Evolutionary conservation across 2,329 filamentous ascomycete genomes (phyloP), one percentile per base, ranked within the genome.

Genomic region (Plectosphaerella plurivora): DNA sequence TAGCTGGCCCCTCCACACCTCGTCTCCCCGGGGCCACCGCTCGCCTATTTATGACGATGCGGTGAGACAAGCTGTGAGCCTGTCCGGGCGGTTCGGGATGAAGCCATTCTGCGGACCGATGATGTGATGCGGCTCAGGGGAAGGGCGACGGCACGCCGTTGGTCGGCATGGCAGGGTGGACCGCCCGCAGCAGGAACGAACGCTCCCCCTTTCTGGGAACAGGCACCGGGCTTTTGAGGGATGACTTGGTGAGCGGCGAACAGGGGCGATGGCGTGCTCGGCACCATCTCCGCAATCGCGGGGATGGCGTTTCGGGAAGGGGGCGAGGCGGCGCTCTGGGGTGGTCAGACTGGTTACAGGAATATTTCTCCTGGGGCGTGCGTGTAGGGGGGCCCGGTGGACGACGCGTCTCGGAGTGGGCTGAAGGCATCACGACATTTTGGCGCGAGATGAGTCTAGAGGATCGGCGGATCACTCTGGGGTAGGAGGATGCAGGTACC

Each of bases 371-470:
- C 41, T 9, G n/a, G n/a, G 41, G 41, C 10, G 41, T 44, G 41
- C 15, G 41, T 20, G n/a, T 44, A 44, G 41, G 41, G 41, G 41
- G 15, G 37, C 37, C 15, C 37, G 14, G 14, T 39, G 37, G 37
- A 39, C 15, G 37, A 18, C 16, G 14, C 37, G 15, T 16, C 41
- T 18, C 47, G 35, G 47, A 28, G 15, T 16, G 45, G 15, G 16
- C 45, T 41, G 47, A 39, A 33, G 47, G 35, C 35, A 49, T 49
- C 47, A 49, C 47, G 47, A 49, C 47, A 49, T 49, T n/a, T 41
- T 49, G 47, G 47, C 35, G 37, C 36, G 47, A 22, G 47, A 49
- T 49, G 47, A 49, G 47, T 49, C 37, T 44, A 44, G n/a, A 16
- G 16, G 41, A 44, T 44, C 41, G 41, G 12, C 16, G 12, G 41